These are phyloP conservation scores for Spiraea crenata DNA, from an alignment of 331 rosid species.

Conservation along the genomic window DNA sequence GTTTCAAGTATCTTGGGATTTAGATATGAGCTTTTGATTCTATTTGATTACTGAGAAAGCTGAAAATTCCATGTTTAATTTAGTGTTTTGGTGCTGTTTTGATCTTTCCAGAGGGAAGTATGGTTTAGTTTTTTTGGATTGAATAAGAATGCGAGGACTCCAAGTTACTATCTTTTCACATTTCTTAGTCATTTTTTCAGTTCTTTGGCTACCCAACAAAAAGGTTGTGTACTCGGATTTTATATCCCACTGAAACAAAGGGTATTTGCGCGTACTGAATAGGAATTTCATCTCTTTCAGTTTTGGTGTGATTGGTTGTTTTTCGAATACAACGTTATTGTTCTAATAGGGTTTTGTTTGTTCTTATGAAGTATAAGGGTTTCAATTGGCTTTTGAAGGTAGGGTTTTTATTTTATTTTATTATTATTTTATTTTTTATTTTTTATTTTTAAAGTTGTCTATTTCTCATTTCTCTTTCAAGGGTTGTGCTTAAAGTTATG, in stretches of 20 bases:
- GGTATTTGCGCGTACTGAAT: neutral
- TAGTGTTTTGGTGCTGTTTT: conserved; percentile 15
- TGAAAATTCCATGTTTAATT: conserved; percentile 12
- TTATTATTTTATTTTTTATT: too few relatives aligned
- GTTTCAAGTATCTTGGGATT: conserved; percentile 11
- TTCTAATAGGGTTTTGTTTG: neutral
- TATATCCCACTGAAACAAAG: neutral
- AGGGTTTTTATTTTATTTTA: too few relatives aligned
- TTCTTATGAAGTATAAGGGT: neutral
- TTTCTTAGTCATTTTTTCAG: neutral
- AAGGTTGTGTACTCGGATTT: neutral
- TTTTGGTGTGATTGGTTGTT: neutral
- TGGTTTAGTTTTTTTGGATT: neutral
- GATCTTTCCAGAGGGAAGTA: conserved; percentile 7
- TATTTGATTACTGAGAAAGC: conserved; percentile 14
- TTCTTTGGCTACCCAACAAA: neutral
- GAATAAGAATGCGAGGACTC: conserved; percentile 17
- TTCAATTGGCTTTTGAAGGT: neutral
- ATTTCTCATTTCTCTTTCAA: neutral
- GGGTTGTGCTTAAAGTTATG: neutral
- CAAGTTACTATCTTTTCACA: neutral
- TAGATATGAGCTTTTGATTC: conserved; percentile 19
- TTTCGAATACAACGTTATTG: neutral
- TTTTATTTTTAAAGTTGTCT: neutral
- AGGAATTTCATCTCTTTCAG: neutral